A percentile compares a stretch with the other conserved stretches of the same genome.
Evolutionary conservation across 192 early-diverging fungal genomes (phyloP).

Genomic region (Podila epicladia): DNA sequence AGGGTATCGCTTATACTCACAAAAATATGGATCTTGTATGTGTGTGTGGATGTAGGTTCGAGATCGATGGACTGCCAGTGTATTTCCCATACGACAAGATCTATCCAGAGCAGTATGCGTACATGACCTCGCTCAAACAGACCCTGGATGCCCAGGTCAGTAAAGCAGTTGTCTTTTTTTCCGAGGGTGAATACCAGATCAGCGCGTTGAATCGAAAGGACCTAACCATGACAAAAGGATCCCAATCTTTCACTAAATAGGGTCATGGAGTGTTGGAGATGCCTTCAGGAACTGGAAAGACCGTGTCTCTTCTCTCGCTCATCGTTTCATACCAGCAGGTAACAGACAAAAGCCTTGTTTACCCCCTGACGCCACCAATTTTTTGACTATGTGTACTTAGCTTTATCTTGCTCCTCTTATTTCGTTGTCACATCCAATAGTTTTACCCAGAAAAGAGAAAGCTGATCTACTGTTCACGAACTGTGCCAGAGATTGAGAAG

Average conservation of each 20-base stretch:
- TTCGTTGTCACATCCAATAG: conserved; percentile 17
- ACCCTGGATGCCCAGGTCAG: conserved; percentile 87
- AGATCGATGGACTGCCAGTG: conserved; percentile 89
- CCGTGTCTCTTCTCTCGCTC: conserved; percentile 92
- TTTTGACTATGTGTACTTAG: neutral
- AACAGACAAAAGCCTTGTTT: neutral
- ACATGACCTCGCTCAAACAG: conserved; percentile 96
- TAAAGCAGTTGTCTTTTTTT: neutral
- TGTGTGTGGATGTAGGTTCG: conserved; percentile 61
- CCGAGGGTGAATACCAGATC: neutral
- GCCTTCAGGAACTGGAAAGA: conserved; percentile 99
- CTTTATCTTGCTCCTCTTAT: conserved; percentile 5
- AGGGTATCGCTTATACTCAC: neutral
- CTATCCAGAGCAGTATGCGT: conserved; percentile 98
- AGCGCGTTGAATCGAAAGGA: no score
- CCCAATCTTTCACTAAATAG: conserved; percentile 37
- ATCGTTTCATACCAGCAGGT: conserved; percentile 97
- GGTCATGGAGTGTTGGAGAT: conserved; percentile 98
- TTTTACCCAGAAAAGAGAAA: conserved; percentile 93
- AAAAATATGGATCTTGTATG: no score
- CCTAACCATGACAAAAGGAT: neutral
- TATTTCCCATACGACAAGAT: conserved; percentile 99
- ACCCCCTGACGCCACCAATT: conserved; percentile 37
- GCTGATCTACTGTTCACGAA: conserved; percentile 99
- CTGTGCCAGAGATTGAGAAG: conserved; percentile 99